Conservation (phyloP, 345 rosid genomes). For the Salix arbutifolia region DNA sequence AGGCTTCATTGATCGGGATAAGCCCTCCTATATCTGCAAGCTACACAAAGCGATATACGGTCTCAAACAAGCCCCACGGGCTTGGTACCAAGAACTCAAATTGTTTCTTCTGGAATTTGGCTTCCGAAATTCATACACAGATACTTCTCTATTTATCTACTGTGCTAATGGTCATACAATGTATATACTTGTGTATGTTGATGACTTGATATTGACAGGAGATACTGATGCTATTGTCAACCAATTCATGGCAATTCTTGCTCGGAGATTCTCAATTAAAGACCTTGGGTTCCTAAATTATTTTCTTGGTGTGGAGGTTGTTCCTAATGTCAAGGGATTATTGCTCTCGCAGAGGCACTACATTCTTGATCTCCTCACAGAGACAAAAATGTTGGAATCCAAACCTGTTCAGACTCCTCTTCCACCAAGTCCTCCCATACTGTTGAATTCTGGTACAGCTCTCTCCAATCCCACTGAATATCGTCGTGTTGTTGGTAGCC, state of each 20-base stretch:
- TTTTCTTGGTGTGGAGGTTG: neutral
- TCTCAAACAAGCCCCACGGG: neutral
- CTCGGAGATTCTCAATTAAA: neutral
- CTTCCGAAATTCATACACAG: too few relatives aligned
- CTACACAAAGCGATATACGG: neutral
- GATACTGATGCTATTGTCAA: rapidly evolving
- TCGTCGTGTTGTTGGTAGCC: rapidly evolving
- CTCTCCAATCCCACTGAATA: neutral
- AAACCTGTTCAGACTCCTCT: too few relatives aligned
- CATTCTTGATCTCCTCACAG: rapidly evolving
- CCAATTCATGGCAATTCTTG: rapidly evolving
- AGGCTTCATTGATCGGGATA: neutral
- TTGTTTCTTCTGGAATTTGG: neutral
- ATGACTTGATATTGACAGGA: neutral
- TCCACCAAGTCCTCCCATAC: too few relatives aligned
- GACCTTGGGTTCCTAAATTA: neutral
- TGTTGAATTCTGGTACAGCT: too few relatives aligned
- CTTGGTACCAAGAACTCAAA: neutral
- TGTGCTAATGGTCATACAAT: neutral
- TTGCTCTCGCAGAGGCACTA: too few relatives aligned
- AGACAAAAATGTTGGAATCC: too few relatives aligned
- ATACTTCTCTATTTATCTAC: rapidly evolving
- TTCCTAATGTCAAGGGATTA: too few relatives aligned
- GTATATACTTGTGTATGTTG: neutral
- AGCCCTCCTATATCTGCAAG: neutral